Evolutionary conservation across 2,329 filamentous ascomycete genomes (phyloP).

Genomic region (Alternaria solani): DNA sequence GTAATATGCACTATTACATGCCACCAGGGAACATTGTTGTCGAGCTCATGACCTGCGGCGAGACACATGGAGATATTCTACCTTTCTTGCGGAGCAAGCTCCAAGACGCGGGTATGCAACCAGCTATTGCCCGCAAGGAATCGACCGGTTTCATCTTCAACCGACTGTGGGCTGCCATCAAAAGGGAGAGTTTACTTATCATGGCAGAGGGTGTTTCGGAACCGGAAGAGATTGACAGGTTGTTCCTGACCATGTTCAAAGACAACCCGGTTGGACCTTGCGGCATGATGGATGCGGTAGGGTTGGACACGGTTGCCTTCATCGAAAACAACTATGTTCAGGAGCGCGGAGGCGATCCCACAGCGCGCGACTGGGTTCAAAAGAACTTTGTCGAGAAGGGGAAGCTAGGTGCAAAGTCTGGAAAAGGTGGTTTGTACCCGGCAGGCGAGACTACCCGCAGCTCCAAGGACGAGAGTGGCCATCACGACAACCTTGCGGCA

Average conservation of each 20-base stretch:
- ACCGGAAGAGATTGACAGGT: constrained; percentile 59
- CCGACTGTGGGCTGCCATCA: constrained; percentile 65
- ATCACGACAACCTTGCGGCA: constrained; percentile 13
- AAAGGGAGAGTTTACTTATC: constrained; percentile 61
- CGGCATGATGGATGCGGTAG: constrained; percentile 59
- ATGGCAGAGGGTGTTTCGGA: constrained; percentile 60
- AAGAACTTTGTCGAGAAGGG: constrained; percentile 57
- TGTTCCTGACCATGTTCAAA: constrained; percentile 56
- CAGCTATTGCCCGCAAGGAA: constrained; percentile 56
- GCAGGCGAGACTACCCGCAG: constrained; percentile 49
- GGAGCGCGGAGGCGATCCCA: constrained; percentile 55
- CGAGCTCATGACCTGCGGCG: constrained; percentile 63
- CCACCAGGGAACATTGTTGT: constrained; percentile 55
- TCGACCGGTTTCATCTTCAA: constrained; percentile 66
- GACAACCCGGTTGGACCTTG: constrained; percentile 46
- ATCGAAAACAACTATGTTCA: constrained; percentile 64
- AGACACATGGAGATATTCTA: constrained; percentile 56
- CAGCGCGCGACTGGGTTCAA: constrained; percentile 57
- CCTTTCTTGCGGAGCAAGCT: constrained; percentile 56
- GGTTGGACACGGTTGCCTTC: constrained; percentile 62
- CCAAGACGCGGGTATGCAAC: constrained; percentile 53
- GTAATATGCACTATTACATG: constrained; percentile 64
- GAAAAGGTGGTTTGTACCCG: constrained; percentile 26
- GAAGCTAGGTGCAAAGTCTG: constrained; percentile 56
- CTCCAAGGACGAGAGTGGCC: constrained; percentile 23